A percentile compares a stretch with the other conserved stretches of the same genome.
Evolutionary conservation across 140 eudicot species (phyloP).

Genomic region (Eryngium alpinum): DNA sequence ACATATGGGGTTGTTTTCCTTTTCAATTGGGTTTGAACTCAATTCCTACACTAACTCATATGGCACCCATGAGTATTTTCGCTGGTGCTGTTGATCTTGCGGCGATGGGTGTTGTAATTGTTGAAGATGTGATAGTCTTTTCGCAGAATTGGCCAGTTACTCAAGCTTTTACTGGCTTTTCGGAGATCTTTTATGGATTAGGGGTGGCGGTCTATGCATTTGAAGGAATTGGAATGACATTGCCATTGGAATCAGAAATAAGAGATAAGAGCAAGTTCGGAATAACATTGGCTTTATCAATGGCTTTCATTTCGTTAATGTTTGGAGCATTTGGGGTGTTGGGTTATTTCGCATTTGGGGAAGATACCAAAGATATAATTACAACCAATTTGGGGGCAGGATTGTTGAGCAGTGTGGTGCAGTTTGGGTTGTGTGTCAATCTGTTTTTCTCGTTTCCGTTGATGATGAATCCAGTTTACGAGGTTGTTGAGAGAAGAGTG

Average conservation of each 20-base stretch:
- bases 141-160: slow-evolving; percentile 36
- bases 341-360: slow-evolving; percentile 91
- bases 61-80: slow-evolving; percentile 87
- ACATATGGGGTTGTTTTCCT: slow-evolving; percentile 77
- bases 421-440: slow-evolving; percentile 68
- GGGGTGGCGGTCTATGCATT: slow-evolving; percentile 85
- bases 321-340: slow-evolving; percentile 61
- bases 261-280: slow-evolving; percentile 61
- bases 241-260: slow-evolving; percentile 75
- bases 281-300: slow-evolving; percentile 39
- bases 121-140: slow-evolving; percentile 50
- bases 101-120: slow-evolving; percentile 90
- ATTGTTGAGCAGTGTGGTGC: slow-evolving; percentile 60
- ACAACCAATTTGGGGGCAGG: slow-evolving; percentile 81
- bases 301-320: slow-evolving; percentile 56
- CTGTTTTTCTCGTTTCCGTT: slow-evolving; percentile 71
- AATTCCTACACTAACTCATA: slow-evolving; percentile 71
- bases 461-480: slow-evolving; percentile 97
- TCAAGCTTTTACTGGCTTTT: slow-evolving; percentile 58
- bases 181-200: slow-evolving; percentile 59
- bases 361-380: slow-evolving; percentile 71
- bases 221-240: slow-evolving; percentile 90
- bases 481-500: slow-evolving; percentile 73
- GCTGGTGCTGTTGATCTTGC: slow-evolving; percentile 85
- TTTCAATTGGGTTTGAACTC: slow-evolving; percentile 79